Evolutionary conservation across 257 asterid species (phyloP).

Genomic region (Salvia splendens): DNA sequence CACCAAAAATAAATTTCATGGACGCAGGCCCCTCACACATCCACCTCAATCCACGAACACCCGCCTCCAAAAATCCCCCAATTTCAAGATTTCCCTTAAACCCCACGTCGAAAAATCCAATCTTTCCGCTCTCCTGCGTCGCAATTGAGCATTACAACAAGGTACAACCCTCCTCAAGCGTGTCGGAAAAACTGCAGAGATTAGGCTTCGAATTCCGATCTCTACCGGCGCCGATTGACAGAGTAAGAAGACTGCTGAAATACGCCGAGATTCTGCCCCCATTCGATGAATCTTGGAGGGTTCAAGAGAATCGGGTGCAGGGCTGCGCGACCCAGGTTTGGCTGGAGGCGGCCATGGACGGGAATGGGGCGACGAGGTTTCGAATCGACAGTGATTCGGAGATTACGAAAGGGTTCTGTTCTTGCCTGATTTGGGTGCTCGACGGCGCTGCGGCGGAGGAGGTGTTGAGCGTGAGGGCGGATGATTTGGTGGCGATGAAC

Average conservation of each 20-base stretch:
- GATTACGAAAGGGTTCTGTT: slow-evolving; percentile 76
- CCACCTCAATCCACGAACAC: neutral
- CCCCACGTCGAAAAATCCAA: slow-evolving; percentile 24
- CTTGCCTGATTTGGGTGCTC: slow-evolving; percentile 71
- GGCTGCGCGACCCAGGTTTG: slow-evolving; percentile 96
- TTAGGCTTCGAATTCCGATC: slow-evolving; percentile 60
- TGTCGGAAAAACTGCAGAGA: slow-evolving; percentile 47
- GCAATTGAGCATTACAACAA: slow-evolving; percentile 16
- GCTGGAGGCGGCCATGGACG: slow-evolving; percentile 58
- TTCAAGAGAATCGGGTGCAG: slow-evolving; percentile 56
- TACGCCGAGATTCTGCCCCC: slow-evolving; percentile 57
- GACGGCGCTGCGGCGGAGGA: slow-evolving; percentile 72
- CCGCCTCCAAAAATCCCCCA: slow-evolving; percentile 26
- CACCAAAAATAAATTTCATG: neutral
- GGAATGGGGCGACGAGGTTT: slow-evolving; percentile 47
- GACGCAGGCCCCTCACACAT: slow-evolving; percentile 21
- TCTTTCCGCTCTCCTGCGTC: slow-evolving; percentile 24
- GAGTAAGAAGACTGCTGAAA: slow-evolving; percentile 65
- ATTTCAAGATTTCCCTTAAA: slow-evolving; percentile 5
- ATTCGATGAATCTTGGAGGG: slow-evolving; percentile 48
- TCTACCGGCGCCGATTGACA: slow-evolving; percentile 61
- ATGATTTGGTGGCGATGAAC: slow-evolving; percentile 71
- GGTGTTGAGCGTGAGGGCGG: slow-evolving; percentile 51
- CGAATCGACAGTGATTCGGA: slow-evolving; percentile 76
- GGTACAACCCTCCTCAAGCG: slow-evolving; percentile 33